Evolutionary conservation across 306 rosid species (phyloP), one percentile per base, ranked within the genome.

Genomic region (Sophora flavescens): DNA sequence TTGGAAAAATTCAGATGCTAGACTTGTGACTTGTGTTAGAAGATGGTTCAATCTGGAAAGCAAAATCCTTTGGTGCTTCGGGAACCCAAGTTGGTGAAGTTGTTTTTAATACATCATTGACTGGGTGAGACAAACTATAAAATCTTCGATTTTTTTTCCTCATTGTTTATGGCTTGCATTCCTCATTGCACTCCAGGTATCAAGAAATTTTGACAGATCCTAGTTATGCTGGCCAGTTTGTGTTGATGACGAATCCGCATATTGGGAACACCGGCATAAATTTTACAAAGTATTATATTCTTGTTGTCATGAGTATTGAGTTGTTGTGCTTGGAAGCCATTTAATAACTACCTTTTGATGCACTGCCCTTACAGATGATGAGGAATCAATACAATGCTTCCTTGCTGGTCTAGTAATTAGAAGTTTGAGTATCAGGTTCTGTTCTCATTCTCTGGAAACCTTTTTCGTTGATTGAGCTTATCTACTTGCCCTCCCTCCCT

Each of bases 31-130:
- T n/a, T 48, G 93, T 87, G 88, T 89, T 95, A 26, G 92, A 90
- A 82, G 99, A 95, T 86, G 97, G 97, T 70, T 95, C 97, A n/a
- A 77, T 95, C 57, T 95, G 99, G 99, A 89, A n/a, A 38, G 99
- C 99, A 6, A 95, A 95, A 80, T 92, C 97, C 6, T 92, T 95
- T 67, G 97, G 99, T 38, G 97, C 97, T 75, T 80, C 91, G 0
- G 99, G 99, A 76, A 95, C 99, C 53, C 99, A 92, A 95, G 87
- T 95, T 77, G 99, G 97, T 78, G 99, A 95, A 86, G 97, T 95
- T 78, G 99, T 92, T 53, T 95, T 95, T 71, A 95, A 95, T 62
- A 92, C 97, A 44, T 89, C 99, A 50, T 84, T 95, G 71, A 95
- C 97, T 3, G 97, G 99, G 97, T 95, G 71, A 82, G 90, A 4